Evolutionary conservation across 2,329 filamentous ascomycete species (phyloP).

Genomic region (Stachybotrys chlorohalonatus): DNA sequence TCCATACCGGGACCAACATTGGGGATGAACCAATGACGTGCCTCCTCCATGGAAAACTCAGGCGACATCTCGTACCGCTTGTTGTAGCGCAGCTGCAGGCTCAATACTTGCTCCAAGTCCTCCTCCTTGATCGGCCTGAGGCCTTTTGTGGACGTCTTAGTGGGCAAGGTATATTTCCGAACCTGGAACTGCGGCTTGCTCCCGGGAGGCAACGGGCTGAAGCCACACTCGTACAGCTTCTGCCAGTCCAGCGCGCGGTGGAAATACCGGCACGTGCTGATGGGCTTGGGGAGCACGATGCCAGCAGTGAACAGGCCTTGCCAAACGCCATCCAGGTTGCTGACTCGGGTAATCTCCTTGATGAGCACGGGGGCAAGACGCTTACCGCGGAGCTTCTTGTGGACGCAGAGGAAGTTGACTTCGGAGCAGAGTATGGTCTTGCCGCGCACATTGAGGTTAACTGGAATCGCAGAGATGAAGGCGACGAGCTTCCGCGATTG

Average conservation of each 20-base stretch:
- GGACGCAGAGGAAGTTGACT: constrained; percentile 96
- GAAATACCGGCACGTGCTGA: constrained; percentile 91
- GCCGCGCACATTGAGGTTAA: constrained; percentile 70
- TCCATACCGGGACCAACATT: constrained; percentile 49
- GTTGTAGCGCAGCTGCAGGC: constrained; percentile 69
- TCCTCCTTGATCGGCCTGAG: constrained; percentile 71
- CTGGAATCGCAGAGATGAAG: constrained; percentile 90
- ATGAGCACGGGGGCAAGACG: constrained; percentile 89
- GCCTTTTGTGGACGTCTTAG: constrained; percentile 61
- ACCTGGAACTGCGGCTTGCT: constrained; percentile 83
- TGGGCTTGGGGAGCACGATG: constrained; percentile 79
- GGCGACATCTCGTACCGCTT: constrained; percentile 77
- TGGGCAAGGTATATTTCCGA: constrained; percentile 75
- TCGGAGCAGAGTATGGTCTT: constrained; percentile 72
- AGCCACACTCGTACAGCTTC: constrained; percentile 90
- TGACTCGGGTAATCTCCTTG: constrained; percentile 92
- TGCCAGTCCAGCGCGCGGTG: constrained; percentile 92
- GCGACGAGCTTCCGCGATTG: constrained; percentile 83
- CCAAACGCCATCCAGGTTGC: constrained; percentile 78
- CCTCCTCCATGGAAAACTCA: constrained; percentile 69
- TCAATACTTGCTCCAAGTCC: constrained; percentile 68
- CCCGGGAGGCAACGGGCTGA: constrained; percentile 75
- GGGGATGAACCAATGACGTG: constrained; percentile 80
- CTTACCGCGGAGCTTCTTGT: constrained; percentile 95
- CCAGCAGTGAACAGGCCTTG: constrained; percentile 96